phyloP scores from a whole-genome alignment of 371 early-diverging fungal genomes.

The Mucor piriformis region DNA sequence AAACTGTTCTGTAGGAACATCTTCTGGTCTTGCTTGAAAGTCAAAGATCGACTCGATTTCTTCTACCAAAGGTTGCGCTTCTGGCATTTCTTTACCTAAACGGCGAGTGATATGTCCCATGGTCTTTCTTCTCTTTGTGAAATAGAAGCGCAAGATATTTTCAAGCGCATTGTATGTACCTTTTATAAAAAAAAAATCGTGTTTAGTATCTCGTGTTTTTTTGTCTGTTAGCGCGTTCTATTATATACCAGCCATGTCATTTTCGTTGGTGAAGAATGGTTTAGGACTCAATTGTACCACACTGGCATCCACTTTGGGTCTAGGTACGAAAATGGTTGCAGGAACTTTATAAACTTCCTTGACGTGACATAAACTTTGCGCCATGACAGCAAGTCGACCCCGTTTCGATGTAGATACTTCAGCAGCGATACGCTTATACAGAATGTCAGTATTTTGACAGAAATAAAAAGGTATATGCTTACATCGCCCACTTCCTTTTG shows the following conservation, averaged over 20 bases:
- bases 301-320: constrained; percentile 77
- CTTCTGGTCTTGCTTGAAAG: constrained; percentile 63
- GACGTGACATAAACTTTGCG: constrained; percentile 73
- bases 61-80: constrained; percentile 32
- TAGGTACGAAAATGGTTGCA: constrained; percentile 70
- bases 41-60: constrained; percentile 50
- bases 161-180: constrained; percentile 53
- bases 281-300: constrained; percentile 71
- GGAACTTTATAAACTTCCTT: constrained; percentile 68
- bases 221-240: no score
- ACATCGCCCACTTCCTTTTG: constrained; percentile 84
- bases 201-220: no score
- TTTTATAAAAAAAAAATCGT: not conserved
- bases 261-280: constrained; percentile 15
- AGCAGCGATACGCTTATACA: constrained; percentile 65
- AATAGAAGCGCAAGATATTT: constrained; percentile 65
- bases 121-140: constrained; percentile 76
- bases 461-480: constrained; percentile 11
- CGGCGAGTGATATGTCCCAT: constrained; percentile 62
- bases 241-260: constrained; percentile 1
- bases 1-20: constrained; percentile 57
- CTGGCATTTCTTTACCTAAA: constrained; percentile 40
- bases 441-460: not conserved
- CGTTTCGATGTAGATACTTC: constrained; percentile 54
- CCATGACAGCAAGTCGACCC: constrained; percentile 74